Percentiles rank a stretch among this genome's conserved stretches.
Evolutionary conservation across 768 basidiomycete species (phyloP).

Genomic region (button mushroom (Agaricus bisporus)): DNA sequence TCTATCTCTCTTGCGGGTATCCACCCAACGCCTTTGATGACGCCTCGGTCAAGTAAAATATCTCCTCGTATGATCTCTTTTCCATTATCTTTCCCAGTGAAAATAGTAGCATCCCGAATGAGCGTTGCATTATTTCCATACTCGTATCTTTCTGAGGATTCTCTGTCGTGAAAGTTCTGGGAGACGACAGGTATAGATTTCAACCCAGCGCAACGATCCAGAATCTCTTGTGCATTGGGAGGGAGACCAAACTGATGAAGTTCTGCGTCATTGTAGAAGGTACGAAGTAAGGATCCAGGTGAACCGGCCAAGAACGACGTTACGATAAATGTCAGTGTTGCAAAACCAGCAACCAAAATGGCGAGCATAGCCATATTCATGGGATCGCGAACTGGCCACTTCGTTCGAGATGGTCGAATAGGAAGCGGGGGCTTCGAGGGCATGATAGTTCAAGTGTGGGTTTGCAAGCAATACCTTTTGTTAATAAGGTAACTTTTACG

Average conservation of each 20-base stretch:
- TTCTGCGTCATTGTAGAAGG: not conserved
- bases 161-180: slow-evolving; percentile 30
- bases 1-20: slow-evolving; percentile 34
- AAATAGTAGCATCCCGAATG: slow-evolving; percentile 66
- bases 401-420: not conserved
- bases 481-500: not conserved
- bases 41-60: slow-evolving; percentile 61
- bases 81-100: slow-evolving; percentile 54
- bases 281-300: not conserved
- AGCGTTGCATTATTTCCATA: slow-evolving; percentile 58
- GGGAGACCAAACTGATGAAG: not conserved
- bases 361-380: slow-evolving; percentile 4
- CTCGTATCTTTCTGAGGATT: slow-evolving; percentile 60
- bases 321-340: slow-evolving; percentile 7
- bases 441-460: not conserved
- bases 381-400: not conserved
- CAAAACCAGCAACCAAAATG: slow-evolving; percentile 8
- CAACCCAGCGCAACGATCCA: slow-evolving; percentile 45
- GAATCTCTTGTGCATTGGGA: slow-evolving; percentile 22
- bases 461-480: not conserved
- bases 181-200: slow-evolving; percentile 40
- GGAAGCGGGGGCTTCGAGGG: slow-evolving; percentile 1
- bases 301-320: slow-evolving; percentile 7
- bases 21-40: slow-evolving; percentile 54
- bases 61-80: slow-evolving; percentile 55